These are phyloP conservation scores for Coemansia sp. DNA, from an alignment of 192 early-diverging fungal species.

Conservation along the genomic window DNA sequence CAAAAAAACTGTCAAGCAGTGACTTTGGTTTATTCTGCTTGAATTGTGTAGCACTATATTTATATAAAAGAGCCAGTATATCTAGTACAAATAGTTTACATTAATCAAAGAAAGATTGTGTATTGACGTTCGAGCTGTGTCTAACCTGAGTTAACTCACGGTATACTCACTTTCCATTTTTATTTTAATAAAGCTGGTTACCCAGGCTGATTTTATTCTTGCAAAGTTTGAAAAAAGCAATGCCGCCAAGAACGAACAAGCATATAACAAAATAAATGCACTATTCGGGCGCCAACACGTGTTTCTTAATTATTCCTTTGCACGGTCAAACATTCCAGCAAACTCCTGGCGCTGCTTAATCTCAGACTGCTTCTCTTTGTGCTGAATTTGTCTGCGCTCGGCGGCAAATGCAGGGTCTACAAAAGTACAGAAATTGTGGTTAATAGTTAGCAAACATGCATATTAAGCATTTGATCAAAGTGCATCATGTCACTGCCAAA, in stretches of 20 bases:
- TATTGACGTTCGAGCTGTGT: too few relatives aligned
- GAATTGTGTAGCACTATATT: too few relatives aligned
- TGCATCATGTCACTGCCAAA: background rate
- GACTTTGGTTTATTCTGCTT: too few relatives aligned
- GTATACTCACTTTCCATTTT: too few relatives aligned
- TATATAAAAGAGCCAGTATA: too few relatives aligned
- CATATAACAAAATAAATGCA: background rate
- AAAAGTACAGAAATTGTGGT: background rate
- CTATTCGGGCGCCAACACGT: background rate
- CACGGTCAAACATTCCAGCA: conserved; percentile 51
- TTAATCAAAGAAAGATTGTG: too few relatives aligned
- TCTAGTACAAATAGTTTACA: too few relatives aligned
- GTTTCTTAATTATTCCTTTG: conserved; percentile 12
- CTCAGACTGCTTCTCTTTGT: conserved; percentile 39
- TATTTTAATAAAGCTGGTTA: too few relatives aligned
- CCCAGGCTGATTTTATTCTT: too few relatives aligned
- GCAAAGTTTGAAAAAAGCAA: background rate
- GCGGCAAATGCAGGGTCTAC: conserved; percentile 31
- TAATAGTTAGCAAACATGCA: background rate
- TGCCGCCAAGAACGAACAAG: background rate
- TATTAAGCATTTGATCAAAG: background rate
- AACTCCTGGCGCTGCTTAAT: conserved; percentile 47
- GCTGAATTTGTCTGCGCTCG: conserved; percentile 38
- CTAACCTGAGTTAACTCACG: too few relatives aligned
- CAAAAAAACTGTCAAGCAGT: too few relatives aligned